These are phyloP conservation scores for Irpex sp. DNA, from an alignment of 1,284 basidiomycete species.

Conservation along the genomic window DNA sequence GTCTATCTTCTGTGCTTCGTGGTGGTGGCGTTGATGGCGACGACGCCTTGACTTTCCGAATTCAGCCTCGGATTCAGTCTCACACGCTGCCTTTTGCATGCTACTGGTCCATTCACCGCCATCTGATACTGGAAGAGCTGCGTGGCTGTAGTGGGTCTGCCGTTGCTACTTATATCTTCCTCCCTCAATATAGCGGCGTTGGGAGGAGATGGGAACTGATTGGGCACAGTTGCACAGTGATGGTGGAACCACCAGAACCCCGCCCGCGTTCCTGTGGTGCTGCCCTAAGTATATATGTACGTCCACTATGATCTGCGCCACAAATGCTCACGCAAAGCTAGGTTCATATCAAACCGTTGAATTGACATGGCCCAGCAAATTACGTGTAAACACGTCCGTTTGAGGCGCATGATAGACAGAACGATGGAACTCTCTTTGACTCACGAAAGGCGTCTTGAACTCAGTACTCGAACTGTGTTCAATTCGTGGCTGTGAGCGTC, in stretches of 20 bases:
- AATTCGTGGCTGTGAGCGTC: not conserved
- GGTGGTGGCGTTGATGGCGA: constrained; percentile 1
- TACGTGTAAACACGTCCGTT: too few relatives aligned
- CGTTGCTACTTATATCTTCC: too few relatives aligned
- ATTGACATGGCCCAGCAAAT: too few relatives aligned
- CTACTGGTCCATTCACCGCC: not conserved
- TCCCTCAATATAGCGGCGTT: too few relatives aligned
- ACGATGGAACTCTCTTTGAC: not conserved
- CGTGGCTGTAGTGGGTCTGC: too few relatives aligned
- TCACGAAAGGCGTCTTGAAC: not conserved
- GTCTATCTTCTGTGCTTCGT: not conserved
- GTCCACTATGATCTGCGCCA: not conserved
- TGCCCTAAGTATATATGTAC: not conserved
- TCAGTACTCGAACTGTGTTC: not conserved
- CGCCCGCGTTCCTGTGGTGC: not conserved
- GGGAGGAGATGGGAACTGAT: too few relatives aligned
- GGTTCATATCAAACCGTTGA: too few relatives aligned
- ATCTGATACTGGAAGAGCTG: not conserved
- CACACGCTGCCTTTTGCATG: not conserved
- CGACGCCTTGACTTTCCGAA: not conserved
- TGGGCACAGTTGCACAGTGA: not conserved
- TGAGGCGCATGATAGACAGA: too few relatives aligned
- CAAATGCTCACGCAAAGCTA: not conserved
- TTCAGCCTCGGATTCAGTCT: not conserved
- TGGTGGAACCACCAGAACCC: not conserved